Evolutionary conservation across 148 eudicot genomes (phyloP).

Genomic region (Nyssa sinensis): DNA sequence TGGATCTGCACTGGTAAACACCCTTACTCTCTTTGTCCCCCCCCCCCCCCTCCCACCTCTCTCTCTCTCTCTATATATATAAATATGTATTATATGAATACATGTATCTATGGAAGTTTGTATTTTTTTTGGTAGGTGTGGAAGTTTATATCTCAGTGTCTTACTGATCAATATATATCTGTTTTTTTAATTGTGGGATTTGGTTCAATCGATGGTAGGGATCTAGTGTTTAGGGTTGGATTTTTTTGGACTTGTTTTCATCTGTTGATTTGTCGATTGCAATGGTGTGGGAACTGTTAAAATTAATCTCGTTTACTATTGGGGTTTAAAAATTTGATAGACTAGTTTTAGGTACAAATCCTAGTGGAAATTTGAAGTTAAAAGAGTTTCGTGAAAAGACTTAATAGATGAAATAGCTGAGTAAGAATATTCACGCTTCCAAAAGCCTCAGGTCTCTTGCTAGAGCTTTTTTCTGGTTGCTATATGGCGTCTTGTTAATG

Average conservation of each 20-base stretch:
- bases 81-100: not conserved
- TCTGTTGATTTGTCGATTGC: not conserved
- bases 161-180: not conserved
- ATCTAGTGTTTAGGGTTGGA: not conserved
- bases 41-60: too few relatives aligned
- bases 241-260: not conserved
- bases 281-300: not conserved
- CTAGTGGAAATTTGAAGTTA: not conserved
- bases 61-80: not conserved
- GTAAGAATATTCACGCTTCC: too few relatives aligned
- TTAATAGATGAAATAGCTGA: too few relatives aligned
- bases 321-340: not conserved
- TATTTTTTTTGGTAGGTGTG: too few relatives aligned
- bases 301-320: not conserved
- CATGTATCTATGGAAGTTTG: too few relatives aligned
- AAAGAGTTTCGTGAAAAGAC: too few relatives aligned
- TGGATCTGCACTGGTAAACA: conserved; percentile 67
- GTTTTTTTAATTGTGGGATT: not conserved
- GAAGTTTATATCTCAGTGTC: too few relatives aligned
- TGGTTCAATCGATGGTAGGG: not conserved
- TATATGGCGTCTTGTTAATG: not conserved
- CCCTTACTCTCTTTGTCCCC: too few relatives aligned
- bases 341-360: not conserved
- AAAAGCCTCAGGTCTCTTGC: not conserved
- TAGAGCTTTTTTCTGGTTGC: not conserved